Percentiles rank a stretch among this genome's conserved stretches.
These are phyloP conservation scores for Termitomyces titanicus DNA, from an alignment of 768 basidiomycete species.

Conservation along the genomic window DNA sequence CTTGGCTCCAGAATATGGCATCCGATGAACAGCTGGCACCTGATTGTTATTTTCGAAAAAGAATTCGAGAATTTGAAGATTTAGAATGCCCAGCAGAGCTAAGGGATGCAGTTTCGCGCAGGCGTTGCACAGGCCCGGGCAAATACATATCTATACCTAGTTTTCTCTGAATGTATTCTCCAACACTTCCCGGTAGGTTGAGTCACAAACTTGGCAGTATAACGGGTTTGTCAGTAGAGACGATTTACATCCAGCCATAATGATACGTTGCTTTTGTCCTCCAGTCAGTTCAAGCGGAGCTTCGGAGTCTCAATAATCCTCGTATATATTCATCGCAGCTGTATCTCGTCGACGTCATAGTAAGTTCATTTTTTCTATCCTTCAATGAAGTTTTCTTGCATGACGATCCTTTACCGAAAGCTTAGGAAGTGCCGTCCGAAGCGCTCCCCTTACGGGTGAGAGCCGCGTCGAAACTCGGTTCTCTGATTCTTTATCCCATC, in stretches of 20 bases:
- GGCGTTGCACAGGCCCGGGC: no score
- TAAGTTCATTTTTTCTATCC: not conserved
- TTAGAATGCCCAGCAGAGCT: no score
- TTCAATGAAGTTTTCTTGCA: slow-evolving; percentile 15
- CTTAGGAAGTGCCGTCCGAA: slow-evolving; percentile 63
- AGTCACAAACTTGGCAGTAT: no score
- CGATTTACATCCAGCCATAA: no score
- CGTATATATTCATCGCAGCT: not conserved
- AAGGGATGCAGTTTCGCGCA: no score
- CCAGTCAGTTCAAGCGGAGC: not conserved
- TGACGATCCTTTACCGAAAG: slow-evolving; percentile 47
- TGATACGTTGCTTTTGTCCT: no score
- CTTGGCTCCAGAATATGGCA: not conserved
- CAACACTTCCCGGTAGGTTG: no score
- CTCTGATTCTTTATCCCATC: slow-evolving; percentile 36
- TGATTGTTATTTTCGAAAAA: not conserved
- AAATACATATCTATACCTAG: no score
- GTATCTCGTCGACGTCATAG: not conserved
- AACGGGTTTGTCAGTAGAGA: no score
- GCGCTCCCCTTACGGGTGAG: slow-evolving; percentile 30
- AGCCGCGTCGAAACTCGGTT: slow-evolving; percentile 50
- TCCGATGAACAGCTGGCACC: not conserved
- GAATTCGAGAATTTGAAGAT: not conserved
- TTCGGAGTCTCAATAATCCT: not conserved
- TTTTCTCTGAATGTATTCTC: no score